A percentile compares a stretch with the other conserved stretches of the same genome.
These are phyloP conservation scores for Saraca asoca DNA, from an alignment of 331 rosid genomes.

Conservation along the genomic window DNA sequence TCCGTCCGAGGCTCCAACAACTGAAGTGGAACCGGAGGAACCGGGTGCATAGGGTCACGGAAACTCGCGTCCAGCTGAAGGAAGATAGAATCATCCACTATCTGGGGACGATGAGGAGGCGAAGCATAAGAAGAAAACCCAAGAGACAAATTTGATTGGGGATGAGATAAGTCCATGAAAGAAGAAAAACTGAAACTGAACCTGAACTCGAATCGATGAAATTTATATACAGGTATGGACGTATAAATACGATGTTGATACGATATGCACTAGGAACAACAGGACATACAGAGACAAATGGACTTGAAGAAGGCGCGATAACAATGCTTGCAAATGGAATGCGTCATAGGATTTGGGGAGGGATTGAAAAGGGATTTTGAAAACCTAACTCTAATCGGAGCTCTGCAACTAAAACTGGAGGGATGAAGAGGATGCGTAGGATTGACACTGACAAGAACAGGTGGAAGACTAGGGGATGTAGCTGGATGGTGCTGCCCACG, in stretches of 20 bases:
- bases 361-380: too few relatives aligned
- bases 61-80: conserved; percentile 52
- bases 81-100: conserved; percentile 52
- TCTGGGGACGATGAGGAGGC: conserved; percentile 40
- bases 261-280: conserved; percentile 1
- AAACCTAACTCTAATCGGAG: conserved; percentile 4
- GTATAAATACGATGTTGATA: not conserved
- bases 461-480: too few relatives aligned
- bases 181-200: not conserved
- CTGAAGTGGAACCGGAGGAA: conserved; percentile 49
- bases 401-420: not conserved
- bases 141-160: conserved; percentile 49
- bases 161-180: conserved; percentile 46
- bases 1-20: conserved; percentile 49
- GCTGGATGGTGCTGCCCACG: too few relatives aligned
- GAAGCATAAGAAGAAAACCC: conserved; percentile 52
- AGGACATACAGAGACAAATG: conserved; percentile 16
- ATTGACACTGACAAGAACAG: too few relatives aligned
- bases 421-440: too few relatives aligned
- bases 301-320: conserved; percentile 15
- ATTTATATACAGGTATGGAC: not conserved
- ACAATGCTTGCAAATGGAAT: conserved; percentile 22
- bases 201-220: not conserved
- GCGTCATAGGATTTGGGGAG: conserved; percentile 24
- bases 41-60: conserved; percentile 35